A percentile compares a stretch with the other conserved stretches of the same genome.
Conservation (phyloP, 352 stramenopile species). For the Halophytophthora polymorphica region DNA sequence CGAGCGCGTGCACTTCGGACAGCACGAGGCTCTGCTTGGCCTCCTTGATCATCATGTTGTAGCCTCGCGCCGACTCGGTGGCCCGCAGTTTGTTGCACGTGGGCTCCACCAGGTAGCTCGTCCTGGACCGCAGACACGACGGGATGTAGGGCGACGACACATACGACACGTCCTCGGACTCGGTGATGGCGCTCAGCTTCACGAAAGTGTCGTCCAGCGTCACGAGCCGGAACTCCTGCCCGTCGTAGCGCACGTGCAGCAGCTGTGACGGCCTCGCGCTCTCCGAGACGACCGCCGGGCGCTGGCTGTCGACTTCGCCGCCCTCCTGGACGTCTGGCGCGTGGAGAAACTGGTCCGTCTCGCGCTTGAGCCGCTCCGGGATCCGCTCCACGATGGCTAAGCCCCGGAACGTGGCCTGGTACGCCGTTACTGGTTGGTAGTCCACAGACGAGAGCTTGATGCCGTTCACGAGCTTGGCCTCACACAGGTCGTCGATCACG, state of each 20-base stretch:
- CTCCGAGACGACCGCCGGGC: background rate
- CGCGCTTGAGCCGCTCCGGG: constrained; percentile 60
- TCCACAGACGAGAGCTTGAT: constrained; percentile 91
- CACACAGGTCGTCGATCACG: constrained; percentile 94
- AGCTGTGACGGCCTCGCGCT: constrained; percentile 20
- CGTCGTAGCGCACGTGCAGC: constrained; percentile 55
- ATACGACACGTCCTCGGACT: constrained; percentile 97
- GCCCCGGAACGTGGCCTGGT: constrained; percentile 91
- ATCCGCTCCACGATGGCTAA: constrained; percentile 89
- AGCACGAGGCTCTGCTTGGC: constrained; percentile 95
- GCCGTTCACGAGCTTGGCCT: constrained; percentile 94
- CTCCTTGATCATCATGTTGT: constrained; percentile 91
- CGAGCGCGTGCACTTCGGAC: constrained; percentile 94
- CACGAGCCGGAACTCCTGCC: constrained; percentile 69
- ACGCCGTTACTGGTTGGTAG: constrained; percentile 95
- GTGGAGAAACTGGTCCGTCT: constrained; percentile 53
- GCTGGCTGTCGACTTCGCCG: background rate
- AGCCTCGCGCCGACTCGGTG: constrained; percentile 83
- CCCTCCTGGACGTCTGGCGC: constrained; percentile 9
- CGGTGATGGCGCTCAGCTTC: constrained; percentile 92
- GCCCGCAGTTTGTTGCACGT: constrained; percentile 93
- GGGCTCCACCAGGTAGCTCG: constrained; percentile 82
- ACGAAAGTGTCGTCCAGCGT: constrained; percentile 60
- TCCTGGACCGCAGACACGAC: constrained; percentile 93
- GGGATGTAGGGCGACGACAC: constrained; percentile 96